A percentile compares a stretch with the other conserved stretches of the same genome.
These are phyloP conservation scores for Pseudocercospora macadamiae DNA, from an alignment of 2,329 filamentous ascomycete species.

Conservation along the genomic window DNA sequence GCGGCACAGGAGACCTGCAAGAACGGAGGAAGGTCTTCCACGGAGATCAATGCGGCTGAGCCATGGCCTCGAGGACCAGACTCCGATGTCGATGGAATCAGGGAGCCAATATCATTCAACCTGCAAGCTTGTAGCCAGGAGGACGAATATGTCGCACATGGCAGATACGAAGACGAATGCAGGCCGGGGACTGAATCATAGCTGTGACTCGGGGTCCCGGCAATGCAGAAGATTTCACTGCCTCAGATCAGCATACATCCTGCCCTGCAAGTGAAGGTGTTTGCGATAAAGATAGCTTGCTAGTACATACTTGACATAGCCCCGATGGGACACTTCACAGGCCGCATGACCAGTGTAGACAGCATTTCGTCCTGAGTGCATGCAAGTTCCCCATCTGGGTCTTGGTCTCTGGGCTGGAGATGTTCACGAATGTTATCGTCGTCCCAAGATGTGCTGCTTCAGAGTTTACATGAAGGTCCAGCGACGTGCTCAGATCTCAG, in stretches of 20 bases:
- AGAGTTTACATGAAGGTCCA: no score
- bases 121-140: neutral
- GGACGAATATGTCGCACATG: neutral
- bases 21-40: neutral
- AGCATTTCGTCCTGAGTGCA: neutral
- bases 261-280: neutral
- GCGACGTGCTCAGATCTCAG: neutral
- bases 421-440: no score
- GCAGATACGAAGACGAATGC: neutral
- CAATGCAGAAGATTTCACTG: neutral
- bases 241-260: neutral
- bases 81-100: neutral
- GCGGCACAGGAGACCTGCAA: neutral
- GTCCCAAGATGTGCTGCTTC: no score
- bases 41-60: neutral
- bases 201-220: neutral
- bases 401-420: no score
- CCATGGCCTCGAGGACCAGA: neutral
- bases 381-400: neutral
- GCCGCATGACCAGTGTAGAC: neutral
- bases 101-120: neutral
- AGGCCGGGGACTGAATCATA: neutral
- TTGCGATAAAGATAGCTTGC: constrained; percentile 1
- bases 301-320: constrained; percentile 2
- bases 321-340: neutral